Percentiles rank a stretch among this genome's conserved stretches.
Conservation (phyloP, 805 yeast species). For the Ogataea populi-albae region DNA sequence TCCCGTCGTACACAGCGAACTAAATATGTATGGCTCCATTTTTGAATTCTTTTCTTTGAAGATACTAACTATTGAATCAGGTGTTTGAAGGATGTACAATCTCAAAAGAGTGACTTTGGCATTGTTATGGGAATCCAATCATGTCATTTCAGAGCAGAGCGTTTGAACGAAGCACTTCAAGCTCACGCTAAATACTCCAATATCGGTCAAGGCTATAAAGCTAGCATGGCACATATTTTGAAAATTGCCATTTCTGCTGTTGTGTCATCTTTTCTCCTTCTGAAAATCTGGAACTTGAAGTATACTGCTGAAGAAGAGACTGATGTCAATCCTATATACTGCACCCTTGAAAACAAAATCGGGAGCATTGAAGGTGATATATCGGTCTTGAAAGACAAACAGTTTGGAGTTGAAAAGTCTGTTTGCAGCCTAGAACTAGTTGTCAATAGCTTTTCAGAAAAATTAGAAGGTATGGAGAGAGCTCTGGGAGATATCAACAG, state of each 20-base stretch:
- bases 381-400: constrained; percentile 16
- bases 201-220: too few relatives aligned
- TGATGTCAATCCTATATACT: too few relatives aligned
- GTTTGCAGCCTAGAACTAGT: constrained; percentile 17
- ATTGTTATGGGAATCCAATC: constrained; percentile 16
- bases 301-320: too few relatives aligned
- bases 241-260: too few relatives aligned
- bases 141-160: constrained; percentile 16
- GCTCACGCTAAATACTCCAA: not conserved
- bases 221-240: too few relatives aligned
- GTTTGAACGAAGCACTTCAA: constrained; percentile 11
- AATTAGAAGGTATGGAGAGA: constrained; percentile 7
- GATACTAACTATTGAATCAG: constrained; percentile 4
- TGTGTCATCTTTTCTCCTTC: too few relatives aligned
- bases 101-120: constrained; percentile 5
- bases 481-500: constrained; percentile 3
- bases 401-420: constrained; percentile 16
- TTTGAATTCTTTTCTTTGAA: not conserved
- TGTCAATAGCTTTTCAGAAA: constrained; percentile 11
- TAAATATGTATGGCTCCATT: constrained; percentile 7
- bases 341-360: too few relatives aligned
- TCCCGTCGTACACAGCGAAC: constrained; percentile 15
- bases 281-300: too few relatives aligned
- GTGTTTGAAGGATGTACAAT: constrained; percentile 13
- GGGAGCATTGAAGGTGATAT: constrained; percentile 7